Evolutionary conservation across 495 filamentous ascomycete genomes (phyloP).

Genomic region (Hypomontagnella monticulosa): DNA sequence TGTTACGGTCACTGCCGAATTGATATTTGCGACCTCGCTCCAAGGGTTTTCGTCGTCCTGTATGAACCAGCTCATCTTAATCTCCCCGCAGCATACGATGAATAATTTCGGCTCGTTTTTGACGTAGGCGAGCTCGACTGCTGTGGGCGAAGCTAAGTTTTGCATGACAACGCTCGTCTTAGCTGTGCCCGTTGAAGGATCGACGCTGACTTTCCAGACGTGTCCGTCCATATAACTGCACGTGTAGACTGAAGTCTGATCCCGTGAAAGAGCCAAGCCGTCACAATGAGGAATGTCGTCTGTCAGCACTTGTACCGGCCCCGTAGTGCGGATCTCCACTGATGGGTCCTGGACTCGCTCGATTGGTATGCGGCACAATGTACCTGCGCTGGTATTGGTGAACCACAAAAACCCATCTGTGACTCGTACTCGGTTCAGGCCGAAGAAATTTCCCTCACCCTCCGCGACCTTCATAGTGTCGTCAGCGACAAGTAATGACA

Average conservation of each 20-base stretch:
- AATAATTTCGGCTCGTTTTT: conserved; percentile 38
- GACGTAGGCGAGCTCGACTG: conserved; percentile 38
- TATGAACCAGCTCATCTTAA: conserved; percentile 44
- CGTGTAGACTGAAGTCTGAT: conserved; percentile 41
- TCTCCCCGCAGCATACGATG: conserved; percentile 45
- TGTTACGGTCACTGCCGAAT: conserved; percentile 37
- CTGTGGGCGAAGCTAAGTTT: conserved; percentile 42
- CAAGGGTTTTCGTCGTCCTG: conserved; percentile 41
- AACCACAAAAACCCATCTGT: conserved; percentile 40
- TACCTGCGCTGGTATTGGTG: conserved; percentile 44
- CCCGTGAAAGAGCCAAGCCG: conserved; percentile 37
- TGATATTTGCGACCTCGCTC: conserved; percentile 42
- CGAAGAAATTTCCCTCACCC: conserved; percentile 37
- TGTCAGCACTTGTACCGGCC: conserved; percentile 34
- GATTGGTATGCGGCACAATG: conserved; percentile 42
- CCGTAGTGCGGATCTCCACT: conserved; percentile 35
- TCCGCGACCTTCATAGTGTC: conserved; percentile 36
- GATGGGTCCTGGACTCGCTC: conserved; percentile 27
- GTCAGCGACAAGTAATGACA: conserved; percentile 28
- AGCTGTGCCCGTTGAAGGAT: conserved; percentile 34
- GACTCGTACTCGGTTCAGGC: conserved; percentile 41
- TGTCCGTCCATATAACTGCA: conserved; percentile 43
- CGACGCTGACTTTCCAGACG: conserved; percentile 41
- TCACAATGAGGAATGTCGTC: conserved; percentile 42
- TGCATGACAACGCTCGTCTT: conserved; percentile 31